These are phyloP conservation scores for Delphinella strobiligena DNA, from an alignment of 2,329 filamentous ascomycete genomes.

Conservation along the genomic window DNA sequence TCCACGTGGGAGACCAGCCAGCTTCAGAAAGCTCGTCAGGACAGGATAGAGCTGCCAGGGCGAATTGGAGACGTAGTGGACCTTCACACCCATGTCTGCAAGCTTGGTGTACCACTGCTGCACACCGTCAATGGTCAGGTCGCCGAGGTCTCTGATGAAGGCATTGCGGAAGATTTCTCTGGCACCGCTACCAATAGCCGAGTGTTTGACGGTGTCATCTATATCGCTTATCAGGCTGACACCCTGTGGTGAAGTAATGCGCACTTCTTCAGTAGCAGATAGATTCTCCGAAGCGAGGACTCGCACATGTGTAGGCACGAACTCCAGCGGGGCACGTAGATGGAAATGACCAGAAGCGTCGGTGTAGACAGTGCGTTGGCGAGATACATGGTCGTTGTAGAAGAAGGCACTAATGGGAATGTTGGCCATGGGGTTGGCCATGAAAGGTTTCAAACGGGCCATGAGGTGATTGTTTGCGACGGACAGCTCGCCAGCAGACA, in stretches of 20 bases:
- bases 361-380: slow-evolving; percentile 73
- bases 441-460: slow-evolving; percentile 76
- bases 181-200: slow-evolving; percentile 75
- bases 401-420: slow-evolving; percentile 86
- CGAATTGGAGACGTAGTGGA: slow-evolving; percentile 99
- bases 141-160: slow-evolving; percentile 73
- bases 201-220: slow-evolving; percentile 94
- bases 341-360: slow-evolving; percentile 84
- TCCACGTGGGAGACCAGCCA: slow-evolving; percentile 69
- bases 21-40: slow-evolving; percentile 70
- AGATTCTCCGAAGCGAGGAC: slow-evolving; percentile 78
- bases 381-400: slow-evolving; percentile 73
- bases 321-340: slow-evolving; percentile 69
- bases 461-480: slow-evolving; percentile 79
- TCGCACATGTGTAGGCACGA: slow-evolving; percentile 79
- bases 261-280: slow-evolving; percentile 66
- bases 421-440: slow-evolving; percentile 68
- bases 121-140: slow-evolving; percentile 77
- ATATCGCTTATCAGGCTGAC: slow-evolving; percentile 95
- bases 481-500: slow-evolving; percentile 64
- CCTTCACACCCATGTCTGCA: slow-evolving; percentile 65
- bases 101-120: slow-evolving; percentile 77
- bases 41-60: slow-evolving; percentile 96
- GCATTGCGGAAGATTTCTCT: slow-evolving; percentile 95
- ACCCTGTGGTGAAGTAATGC: slow-evolving; percentile 63